Conservation (phyloP, 441 rosid species). For the Erysimum cheiri region DNA sequence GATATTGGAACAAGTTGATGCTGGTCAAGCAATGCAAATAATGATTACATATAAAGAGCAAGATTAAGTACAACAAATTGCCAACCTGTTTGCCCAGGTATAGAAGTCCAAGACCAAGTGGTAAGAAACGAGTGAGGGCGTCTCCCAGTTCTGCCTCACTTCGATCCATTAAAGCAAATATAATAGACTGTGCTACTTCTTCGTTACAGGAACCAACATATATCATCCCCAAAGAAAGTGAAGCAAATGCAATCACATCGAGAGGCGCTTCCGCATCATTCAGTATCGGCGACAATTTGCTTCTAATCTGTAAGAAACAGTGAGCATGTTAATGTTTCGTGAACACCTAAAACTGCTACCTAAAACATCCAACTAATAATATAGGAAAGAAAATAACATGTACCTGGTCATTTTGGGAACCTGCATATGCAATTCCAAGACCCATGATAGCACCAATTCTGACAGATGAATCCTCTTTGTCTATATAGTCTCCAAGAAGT, state of each 20-base stretch:
- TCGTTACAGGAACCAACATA: slow-evolving; percentile 95
- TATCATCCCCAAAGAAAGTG: slow-evolving; percentile 91
- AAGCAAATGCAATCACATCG: slow-evolving; percentile 89
- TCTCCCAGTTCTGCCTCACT: slow-evolving; percentile 82
- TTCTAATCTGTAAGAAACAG: slow-evolving; percentile 59
- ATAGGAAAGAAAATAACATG: slow-evolving; percentile 11
- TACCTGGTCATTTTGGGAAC: slow-evolving; percentile 88
- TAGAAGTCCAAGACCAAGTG: slow-evolving; percentile 92
- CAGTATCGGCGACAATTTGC: slow-evolving; percentile 67
- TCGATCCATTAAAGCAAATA: slow-evolving; percentile 82
- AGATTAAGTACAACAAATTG: background rate
- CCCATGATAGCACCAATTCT: slow-evolving; percentile 98
- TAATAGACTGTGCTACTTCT: slow-evolving; percentile 91
- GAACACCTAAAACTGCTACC: slow-evolving; percentile 8
- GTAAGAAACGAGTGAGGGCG: slow-evolving; percentile 81
- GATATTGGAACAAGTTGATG: slow-evolving; percentile 25
- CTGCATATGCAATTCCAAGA: slow-evolving; percentile 94
- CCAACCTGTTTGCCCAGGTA: slow-evolving; percentile 90
- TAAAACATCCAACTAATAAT: slow-evolving; percentile 1
- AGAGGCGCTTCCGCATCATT: slow-evolving; percentile 75
- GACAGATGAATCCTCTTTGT: slow-evolving; percentile 78
- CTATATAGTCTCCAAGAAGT: slow-evolving; percentile 71
- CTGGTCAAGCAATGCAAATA: background rate
- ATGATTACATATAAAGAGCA: background rate
- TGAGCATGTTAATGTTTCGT: slow-evolving; percentile 26